Evolutionary conservation across 768 basidiomycete genomes (phyloP).

Genomic region (Tylopilus vinaceipallidus): DNA sequence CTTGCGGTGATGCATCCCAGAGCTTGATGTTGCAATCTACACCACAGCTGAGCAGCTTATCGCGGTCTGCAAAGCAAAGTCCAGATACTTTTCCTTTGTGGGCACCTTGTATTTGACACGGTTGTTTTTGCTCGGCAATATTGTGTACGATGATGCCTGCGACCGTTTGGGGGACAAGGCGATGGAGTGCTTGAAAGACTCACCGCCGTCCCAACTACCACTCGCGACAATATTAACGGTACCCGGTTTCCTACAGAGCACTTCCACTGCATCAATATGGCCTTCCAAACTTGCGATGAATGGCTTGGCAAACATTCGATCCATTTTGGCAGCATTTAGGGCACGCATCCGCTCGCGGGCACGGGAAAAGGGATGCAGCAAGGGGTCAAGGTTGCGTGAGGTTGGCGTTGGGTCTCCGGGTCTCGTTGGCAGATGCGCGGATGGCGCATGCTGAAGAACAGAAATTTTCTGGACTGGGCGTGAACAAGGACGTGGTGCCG

Average conservation of each 20-base stretch:
- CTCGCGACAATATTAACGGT: slow-evolving; percentile 80
- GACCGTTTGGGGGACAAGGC: background rate
- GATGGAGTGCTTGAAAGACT: slow-evolving; percentile 28
- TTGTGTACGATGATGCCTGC: slow-evolving; percentile 87
- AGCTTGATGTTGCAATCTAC: slow-evolving; percentile 81
- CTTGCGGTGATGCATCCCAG: slow-evolving; percentile 54
- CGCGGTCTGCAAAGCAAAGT: slow-evolving; percentile 65
- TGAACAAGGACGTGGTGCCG: slow-evolving; percentile 2
- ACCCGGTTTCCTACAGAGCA: slow-evolving; percentile 67
- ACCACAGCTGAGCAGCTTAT: slow-evolving; percentile 73
- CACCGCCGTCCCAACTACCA: slow-evolving; percentile 95
- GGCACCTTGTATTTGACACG: slow-evolving; percentile 60
- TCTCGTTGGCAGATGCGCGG: slow-evolving; percentile 67
- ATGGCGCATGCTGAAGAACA: slow-evolving; percentile 80
- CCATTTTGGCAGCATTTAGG: slow-evolving; percentile 94
- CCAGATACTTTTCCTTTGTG: slow-evolving; percentile 88
- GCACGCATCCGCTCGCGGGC: slow-evolving; percentile 93
- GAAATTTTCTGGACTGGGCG: slow-evolving; percentile 65
- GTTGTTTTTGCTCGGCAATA: slow-evolving; percentile 53
- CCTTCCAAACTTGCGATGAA: slow-evolving; percentile 90
- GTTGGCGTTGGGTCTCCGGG: slow-evolving; percentile 85
- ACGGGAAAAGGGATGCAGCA: slow-evolving; percentile 93
- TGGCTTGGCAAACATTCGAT: slow-evolving; percentile 96
- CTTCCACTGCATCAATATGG: slow-evolving; percentile 93
- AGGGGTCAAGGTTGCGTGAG: slow-evolving; percentile 88